Base-by-base conservation (phyloP, 306 rosid genomes). In the Benincasa hispida region DNA sequence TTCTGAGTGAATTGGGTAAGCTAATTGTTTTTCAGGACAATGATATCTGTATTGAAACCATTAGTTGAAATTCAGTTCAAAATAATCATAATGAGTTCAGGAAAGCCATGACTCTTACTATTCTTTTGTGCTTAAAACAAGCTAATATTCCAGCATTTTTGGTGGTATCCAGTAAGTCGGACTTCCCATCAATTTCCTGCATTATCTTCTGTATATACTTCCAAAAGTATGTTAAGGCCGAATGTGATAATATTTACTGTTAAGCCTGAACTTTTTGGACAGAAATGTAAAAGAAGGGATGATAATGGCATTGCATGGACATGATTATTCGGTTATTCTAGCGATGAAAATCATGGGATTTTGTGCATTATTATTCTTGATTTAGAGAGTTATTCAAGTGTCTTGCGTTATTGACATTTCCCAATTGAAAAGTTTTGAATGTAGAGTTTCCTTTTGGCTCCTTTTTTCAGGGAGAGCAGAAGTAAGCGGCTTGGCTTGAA, bases 1-100 rank as follows among this genome's bases (percentile, higher is more conserved):
- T 92, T 92, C 84, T 92, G 82, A 90, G 79, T 85, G 70, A 60
- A 76, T 79, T 59, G 39, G 83, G 95, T 89, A 86, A 81, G 88
- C 76, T 13, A 72, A 17, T 70, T 18, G 45, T 3, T 42, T 70
- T 45, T 22, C 22, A 8, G 27, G 59, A 48, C 56, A 27, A 28
- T 53, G 4, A 50, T 72, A 8, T 17, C 56, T 53, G 55, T 4
- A 1, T 7, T 28, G 24, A 48, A 8, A 48, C 41, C 24, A 72
- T 9, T 48, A 72, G 18, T 45, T 25, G 75, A 69, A 45, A 21
- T 12, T 69, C 22, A 41, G 37, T 45, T 24, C 22, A 22, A 69
- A 67, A 45, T 45, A 45, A 50, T 28, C 39, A 7, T 7, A 30
- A 30, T 2, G 22, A 30, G 25, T 21, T 32, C 11, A 39, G 45